phyloP scores from a whole-genome alignment of 257 asterid genomes.

The Primulina tabacum region DNA sequence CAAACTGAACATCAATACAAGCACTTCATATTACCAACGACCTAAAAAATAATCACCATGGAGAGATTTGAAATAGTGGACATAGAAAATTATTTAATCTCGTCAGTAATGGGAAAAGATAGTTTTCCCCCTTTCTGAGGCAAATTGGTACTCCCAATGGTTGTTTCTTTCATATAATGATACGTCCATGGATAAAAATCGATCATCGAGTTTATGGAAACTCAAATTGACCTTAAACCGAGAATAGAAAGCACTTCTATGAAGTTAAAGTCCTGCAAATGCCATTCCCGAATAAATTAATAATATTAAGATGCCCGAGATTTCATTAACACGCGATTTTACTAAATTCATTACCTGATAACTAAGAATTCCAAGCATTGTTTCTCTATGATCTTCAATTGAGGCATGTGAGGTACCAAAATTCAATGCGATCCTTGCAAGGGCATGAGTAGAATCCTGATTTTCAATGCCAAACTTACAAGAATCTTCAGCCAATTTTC shows the following conservation, averaged over 20 bases:
- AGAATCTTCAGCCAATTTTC: constrained; percentile 84
- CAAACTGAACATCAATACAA: neutral
- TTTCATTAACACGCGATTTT: neutral
- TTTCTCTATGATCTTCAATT: constrained; percentile 84
- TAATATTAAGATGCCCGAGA: neutral
- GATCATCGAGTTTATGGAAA: neutral
- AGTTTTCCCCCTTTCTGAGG: neutral
- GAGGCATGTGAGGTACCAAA: constrained; percentile 86
- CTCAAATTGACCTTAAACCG: neutral
- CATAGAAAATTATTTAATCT: neutral
- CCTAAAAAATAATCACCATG: neutral
- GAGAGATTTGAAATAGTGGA: neutral
- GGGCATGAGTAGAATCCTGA: constrained; percentile 58
- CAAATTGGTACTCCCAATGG: neutral
- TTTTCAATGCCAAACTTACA: constrained; percentile 82
- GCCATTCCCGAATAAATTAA: neutral
- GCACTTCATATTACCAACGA: neutral
- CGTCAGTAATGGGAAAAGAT: neutral
- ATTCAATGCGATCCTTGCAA: constrained; percentile 59
- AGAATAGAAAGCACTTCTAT: neutral
- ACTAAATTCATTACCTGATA: constrained; percentile 54
- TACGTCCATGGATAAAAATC: neutral
- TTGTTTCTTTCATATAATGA: neutral
- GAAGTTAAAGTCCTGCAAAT: neutral
- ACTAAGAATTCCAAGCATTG: constrained; percentile 70